These are phyloP conservation scores for Scleroderma bovista DNA, from an alignment of 768 basidiomycete genomes.

Conservation along the genomic window DNA sequence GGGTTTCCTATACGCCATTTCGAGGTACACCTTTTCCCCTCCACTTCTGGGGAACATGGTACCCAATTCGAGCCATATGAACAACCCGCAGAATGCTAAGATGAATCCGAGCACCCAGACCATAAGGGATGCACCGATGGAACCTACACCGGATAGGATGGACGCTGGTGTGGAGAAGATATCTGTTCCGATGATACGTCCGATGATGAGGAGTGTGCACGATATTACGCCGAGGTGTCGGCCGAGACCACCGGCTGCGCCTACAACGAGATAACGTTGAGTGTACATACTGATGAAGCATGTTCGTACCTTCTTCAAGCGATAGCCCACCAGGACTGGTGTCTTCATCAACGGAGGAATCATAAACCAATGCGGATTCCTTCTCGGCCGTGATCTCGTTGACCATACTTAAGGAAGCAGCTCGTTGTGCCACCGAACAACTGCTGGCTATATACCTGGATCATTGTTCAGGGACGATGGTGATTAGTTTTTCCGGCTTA, in stretches of 20 bases:
- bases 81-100: constrained; percentile 52
- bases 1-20: constrained; percentile 46
- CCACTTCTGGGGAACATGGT: constrained; percentile 60
- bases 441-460: no score
- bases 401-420: no score
- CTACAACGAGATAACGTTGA: constrained; percentile 22
- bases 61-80: constrained; percentile 60
- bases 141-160: constrained; percentile 51
- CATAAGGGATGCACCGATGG: constrained; percentile 59
- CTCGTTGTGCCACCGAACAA: no score
- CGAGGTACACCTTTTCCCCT: constrained; percentile 60
- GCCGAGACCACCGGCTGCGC: constrained; percentile 51
- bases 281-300: no score
- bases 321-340: background rate
- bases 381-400: no score
- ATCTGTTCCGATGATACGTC: constrained; percentile 57
- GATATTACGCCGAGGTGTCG: constrained; percentile 52
- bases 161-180: constrained; percentile 61
- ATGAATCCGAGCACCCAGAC: constrained; percentile 59
- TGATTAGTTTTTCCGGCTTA: no score
- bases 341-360: no score
- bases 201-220: constrained; percentile 53
- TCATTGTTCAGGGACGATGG: no score
- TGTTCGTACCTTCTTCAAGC: background rate
- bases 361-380: no score